Evolutionary conservation across 805 yeast species (phyloP).

Genomic region (Wickerhamomyces silvicola): DNA sequence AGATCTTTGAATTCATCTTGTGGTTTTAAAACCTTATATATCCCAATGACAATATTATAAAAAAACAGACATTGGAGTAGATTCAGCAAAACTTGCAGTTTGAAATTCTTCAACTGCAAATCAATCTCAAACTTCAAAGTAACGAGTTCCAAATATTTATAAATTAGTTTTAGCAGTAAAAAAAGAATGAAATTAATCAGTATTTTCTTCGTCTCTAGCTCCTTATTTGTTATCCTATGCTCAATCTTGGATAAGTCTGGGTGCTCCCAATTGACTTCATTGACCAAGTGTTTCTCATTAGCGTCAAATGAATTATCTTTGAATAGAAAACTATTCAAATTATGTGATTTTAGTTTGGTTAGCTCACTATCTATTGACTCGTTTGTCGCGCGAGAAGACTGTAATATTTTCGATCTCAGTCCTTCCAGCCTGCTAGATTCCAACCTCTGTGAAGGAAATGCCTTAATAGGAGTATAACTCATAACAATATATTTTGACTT

Average conservation of each 20-base stretch:
- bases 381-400: background rate
- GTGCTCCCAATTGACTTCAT: constrained; percentile 4
- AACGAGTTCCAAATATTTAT: constrained; percentile 14
- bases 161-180: constrained; percentile 24
- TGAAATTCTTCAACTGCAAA: constrained; percentile 6
- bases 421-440: background rate
- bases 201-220: constrained; percentile 29
- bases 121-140: constrained; percentile 14
- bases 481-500: background rate
- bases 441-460: background rate
- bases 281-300: too few species aligned
- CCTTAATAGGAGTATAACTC: background rate
- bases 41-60: constrained; percentile 25
- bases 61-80: constrained; percentile 22
- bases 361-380: background rate
- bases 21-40: constrained; percentile 26
- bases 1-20: constrained; percentile 27
- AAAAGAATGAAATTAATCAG: constrained; percentile 27
- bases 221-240: constrained; percentile 34
- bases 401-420: too few species aligned
- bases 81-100: constrained; percentile 19
- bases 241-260: constrained; percentile 22
- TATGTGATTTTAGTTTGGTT: background rate
- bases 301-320: background rate
- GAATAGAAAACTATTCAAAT: background rate